A percentile compares a stretch with the other conserved stretches of the same genome.
Conservation (phyloP, 129 eudicot genomes). For the Dittrichia graveolens region DNA sequence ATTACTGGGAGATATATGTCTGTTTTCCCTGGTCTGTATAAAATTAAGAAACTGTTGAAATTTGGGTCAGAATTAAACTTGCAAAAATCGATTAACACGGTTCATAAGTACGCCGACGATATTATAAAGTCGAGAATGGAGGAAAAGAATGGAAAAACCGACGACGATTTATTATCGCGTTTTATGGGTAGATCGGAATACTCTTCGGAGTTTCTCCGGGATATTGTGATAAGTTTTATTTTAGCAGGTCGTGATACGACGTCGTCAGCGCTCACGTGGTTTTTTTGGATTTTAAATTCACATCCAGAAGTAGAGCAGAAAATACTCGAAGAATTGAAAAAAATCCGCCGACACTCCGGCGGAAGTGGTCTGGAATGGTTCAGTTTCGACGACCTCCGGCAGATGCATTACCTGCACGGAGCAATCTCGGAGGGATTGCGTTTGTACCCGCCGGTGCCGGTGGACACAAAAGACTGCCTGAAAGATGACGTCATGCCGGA, state of each 20-base stretch:
- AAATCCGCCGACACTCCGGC: constrained; percentile 22
- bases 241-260: constrained; percentile 90
- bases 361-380: constrained; percentile 26
- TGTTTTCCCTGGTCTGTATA: constrained; percentile 31
- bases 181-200: constrained; percentile 51
- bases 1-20: constrained; percentile 64
- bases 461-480: constrained; percentile 56
- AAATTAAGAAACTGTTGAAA: constrained; percentile 43
- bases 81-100: constrained; percentile 42
- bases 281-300: constrained; percentile 65
- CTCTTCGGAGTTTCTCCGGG: constrained; percentile 60
- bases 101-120: constrained; percentile 65
- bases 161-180: constrained; percentile 74
- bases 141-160: constrained; percentile 30
- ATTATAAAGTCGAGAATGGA: constrained; percentile 57
- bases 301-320: constrained; percentile 46
- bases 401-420: constrained; percentile 77
- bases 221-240: constrained; percentile 66
- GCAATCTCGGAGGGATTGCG: constrained; percentile 71
- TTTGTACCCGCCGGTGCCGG: constrained; percentile 80
- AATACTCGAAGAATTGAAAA: constrained; percentile 49
- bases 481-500: constrained; percentile 67
- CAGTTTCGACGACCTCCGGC: constrained; percentile 59
- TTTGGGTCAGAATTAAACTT: constrained; percentile 57
- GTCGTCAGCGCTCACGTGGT: constrained; percentile 76